Base-by-base conservation (phyloP, 345 rosid genomes). In the Syzygium aromaticum region DNA sequence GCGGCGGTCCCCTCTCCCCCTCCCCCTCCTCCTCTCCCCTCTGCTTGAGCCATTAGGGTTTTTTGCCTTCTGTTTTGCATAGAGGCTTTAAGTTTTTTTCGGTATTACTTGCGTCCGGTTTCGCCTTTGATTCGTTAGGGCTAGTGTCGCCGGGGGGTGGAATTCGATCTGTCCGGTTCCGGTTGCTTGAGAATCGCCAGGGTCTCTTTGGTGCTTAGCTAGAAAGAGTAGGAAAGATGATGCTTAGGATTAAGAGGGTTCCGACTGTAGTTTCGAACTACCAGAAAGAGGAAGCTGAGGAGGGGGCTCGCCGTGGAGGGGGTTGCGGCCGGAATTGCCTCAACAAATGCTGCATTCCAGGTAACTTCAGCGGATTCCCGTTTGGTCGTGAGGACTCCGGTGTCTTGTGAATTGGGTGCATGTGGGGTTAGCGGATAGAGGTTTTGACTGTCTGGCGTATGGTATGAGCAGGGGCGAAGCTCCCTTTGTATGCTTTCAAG, bases 261-360 rank as follows among this genome's bases (percentile, higher is more conserved):
- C 98, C 98, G 4, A 96, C 99, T 5, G 89, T 96, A 54, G 95
- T 96, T 43, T 96, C 97, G 17, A 97, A 95, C 88, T 94, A 93
- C 89, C 98, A 95, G 91, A 94, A 94, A 85, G 98, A 97, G 53
- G 98, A 95, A 83, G 88, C 89, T 5, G 96, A 91, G 51, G 97
- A 92, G 77, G 94, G 88, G 84, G 90, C 89, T 87, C 91, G 92
- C 88, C 92, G 94, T 12, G 90, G 87, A 25, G 92, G 92, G 17
- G 97, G 99, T 4, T 98, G 98, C 64, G 98, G 97, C 88, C 94
- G 96, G 88, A 96, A 95, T 88, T 96, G 98, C 90, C 92, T 97
- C 61, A 88, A 89, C 78, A 91, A 90, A 64, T 97, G 98, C 88
- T 96, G 99, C 89, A 89, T 96, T 63, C 91, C 88, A 92, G 98